Evolutionary conservation across 169 alveolate genomes (phyloP).

Genomic region (Plasmodium coatneyi): DNA sequence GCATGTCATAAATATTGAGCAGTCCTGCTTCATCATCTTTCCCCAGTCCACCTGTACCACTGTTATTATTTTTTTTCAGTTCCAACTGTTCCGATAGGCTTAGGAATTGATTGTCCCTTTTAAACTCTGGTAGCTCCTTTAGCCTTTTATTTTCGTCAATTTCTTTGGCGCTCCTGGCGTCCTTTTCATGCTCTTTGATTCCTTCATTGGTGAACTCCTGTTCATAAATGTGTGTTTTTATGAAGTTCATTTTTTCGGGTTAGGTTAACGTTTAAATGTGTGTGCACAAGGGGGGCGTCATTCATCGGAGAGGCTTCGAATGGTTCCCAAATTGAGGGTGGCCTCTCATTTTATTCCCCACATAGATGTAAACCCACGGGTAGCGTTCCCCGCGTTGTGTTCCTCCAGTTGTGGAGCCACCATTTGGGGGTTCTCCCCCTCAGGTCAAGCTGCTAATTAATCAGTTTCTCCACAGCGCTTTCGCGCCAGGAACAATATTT

Average conservation of each 20-base stretch:
- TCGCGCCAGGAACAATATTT: background rate
- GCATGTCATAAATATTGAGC: background rate
- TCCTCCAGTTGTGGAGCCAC: background rate
- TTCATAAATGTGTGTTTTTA: conserved; percentile 67
- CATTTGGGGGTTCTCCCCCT: background rate
- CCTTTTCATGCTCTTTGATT: conserved; percentile 57
- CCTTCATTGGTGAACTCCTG: conserved; percentile 72
- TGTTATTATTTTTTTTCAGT: conserved; percentile 29
- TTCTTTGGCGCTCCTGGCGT: conserved; percentile 69
- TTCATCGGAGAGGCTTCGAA: background rate
- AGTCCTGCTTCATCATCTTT: conserved; percentile 11
- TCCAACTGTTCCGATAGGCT: conserved; percentile 63
- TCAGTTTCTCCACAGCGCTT: background rate
- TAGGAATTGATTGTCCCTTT: conserved; percentile 48
- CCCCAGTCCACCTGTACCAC: background rate
- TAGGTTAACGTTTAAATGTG: background rate
- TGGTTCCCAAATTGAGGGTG: background rate
- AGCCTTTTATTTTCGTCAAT: conserved; percentile 36
- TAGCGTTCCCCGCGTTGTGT: background rate
- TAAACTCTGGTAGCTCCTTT: conserved; percentile 71
- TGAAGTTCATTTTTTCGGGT: conserved; percentile 64
- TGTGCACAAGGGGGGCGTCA: background rate
- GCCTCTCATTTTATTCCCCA: background rate
- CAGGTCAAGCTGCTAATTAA: background rate
- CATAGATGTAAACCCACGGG: background rate